Conservation (phyloP, 2,329 filamentous ascomycete genomes). For the Beauveria varroae region DNA sequence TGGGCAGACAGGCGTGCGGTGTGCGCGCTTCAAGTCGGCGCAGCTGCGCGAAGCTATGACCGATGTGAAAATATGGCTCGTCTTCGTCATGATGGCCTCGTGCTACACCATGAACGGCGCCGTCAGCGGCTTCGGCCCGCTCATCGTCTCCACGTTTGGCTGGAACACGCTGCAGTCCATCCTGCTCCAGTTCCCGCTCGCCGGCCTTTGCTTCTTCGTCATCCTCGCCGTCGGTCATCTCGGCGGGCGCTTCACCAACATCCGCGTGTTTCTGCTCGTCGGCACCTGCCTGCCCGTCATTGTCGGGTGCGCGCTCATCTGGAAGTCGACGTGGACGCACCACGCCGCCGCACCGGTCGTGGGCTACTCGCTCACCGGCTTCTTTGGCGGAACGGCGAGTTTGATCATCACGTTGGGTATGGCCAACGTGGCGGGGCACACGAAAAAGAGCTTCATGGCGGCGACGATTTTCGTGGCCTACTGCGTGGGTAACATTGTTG, state of each 20-base stretch:
- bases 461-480: slow-evolving; percentile 69
- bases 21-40: slow-evolving; percentile 48
- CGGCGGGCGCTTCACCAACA: slow-evolving; percentile 51
- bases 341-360: slow-evolving; percentile 59
- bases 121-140: slow-evolving; percentile 60
- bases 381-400: slow-evolving; percentile 64
- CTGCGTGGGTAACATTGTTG: slow-evolving; percentile 69
- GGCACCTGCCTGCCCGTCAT: slow-evolving; percentile 66
- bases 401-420: slow-evolving; percentile 44
- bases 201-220: slow-evolving; percentile 57
- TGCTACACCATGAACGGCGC: slow-evolving; percentile 67
- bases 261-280: slow-evolving; percentile 57
- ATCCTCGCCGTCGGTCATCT: slow-evolving; percentile 62
- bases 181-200: slow-evolving; percentile 67
- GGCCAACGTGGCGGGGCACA: slow-evolving; percentile 67
- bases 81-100: slow-evolving; percentile 61
- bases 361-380: slow-evolving; percentile 66
- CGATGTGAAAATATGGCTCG: slow-evolving; percentile 56
- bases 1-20: slow-evolving; percentile 57
- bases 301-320: slow-evolving; percentile 66
- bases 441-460: slow-evolving; percentile 72
- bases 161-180: slow-evolving; percentile 58
- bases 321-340: slow-evolving; percentile 58
- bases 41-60: slow-evolving; percentile 52
- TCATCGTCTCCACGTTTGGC: slow-evolving; percentile 66